Percentiles rank a stretch among this genome's conserved stretches.
Conservation (phyloP, 2,329 filamentous ascomycete species). For the Karstenula rhodostoma region DNA sequence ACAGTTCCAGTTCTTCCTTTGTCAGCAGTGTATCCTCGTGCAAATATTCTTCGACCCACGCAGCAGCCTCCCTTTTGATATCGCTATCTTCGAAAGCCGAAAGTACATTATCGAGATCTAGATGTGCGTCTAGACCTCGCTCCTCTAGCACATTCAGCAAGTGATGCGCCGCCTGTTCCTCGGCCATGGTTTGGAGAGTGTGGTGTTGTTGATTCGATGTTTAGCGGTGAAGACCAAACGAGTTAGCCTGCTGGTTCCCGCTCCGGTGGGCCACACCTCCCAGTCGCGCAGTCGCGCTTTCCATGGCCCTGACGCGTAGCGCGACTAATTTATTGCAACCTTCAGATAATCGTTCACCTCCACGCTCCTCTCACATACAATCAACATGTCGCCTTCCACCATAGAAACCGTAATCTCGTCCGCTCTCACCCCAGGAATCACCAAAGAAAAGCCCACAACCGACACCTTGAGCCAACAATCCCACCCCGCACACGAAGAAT, state of each 20-base stretch:
- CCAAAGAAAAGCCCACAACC: conserved; percentile 24
- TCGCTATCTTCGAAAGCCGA: conserved; percentile 56
- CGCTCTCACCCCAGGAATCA: conserved; percentile 27
- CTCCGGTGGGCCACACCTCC: conserved; percentile 29
- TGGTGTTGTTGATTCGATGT: conserved; percentile 30
- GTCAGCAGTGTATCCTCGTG: conserved; percentile 56
- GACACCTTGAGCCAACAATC: conserved; percentile 15
- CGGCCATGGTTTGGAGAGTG: conserved; percentile 35
- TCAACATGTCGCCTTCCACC: conserved; percentile 38
- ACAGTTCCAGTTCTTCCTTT: conserved; percentile 59
- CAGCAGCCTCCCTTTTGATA: conserved; percentile 50
- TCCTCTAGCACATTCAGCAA: conserved; percentile 56
- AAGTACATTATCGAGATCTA: conserved; percentile 56
- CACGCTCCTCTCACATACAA: neutral
- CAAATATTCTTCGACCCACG: conserved; percentile 59
- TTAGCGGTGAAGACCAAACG: conserved; percentile 33
- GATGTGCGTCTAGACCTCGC: conserved; percentile 50
- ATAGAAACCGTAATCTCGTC: conserved; percentile 35
- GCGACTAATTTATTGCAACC: conserved; percentile 16
- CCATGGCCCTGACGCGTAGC: conserved; percentile 34
- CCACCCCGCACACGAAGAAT: conserved; percentile 74
- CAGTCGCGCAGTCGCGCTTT: conserved; percentile 43
- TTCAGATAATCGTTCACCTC: neutral
- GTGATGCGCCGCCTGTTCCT: conserved; percentile 50
- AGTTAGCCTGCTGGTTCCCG: conserved; percentile 18